phyloP scores from a whole-genome alignment of 495 filamentous ascomycete species.

The Penicillium paradoxum region DNA sequence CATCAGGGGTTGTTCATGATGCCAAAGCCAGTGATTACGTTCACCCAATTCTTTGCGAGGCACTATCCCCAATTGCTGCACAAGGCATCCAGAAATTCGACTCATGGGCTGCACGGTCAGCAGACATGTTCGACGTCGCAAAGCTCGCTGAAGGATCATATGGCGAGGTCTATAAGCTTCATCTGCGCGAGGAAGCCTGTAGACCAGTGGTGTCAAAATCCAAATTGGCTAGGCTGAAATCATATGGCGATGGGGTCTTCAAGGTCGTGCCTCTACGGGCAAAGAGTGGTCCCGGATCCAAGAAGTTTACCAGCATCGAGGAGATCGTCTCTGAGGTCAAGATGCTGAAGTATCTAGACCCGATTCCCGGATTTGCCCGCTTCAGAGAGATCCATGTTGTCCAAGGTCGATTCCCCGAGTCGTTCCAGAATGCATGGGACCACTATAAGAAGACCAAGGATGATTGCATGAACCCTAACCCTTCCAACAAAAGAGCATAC shows the following conservation, averaged over 20 bases:
- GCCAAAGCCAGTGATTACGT: slow-evolving; percentile 36
- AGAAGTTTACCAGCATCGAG: slow-evolving; percentile 44
- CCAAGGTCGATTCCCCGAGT: slow-evolving; percentile 58
- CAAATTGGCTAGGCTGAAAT: slow-evolving; percentile 32
- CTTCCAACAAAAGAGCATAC: slow-evolving; percentile 53
- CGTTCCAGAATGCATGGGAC: slow-evolving; percentile 64
- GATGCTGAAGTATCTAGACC: slow-evolving; percentile 70
- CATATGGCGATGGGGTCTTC: slow-evolving; percentile 44
- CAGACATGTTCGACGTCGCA: slow-evolving; percentile 38
- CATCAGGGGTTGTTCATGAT: slow-evolving; percentile 37
- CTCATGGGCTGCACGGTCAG: slow-evolving; percentile 40
- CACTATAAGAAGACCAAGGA: slow-evolving; percentile 54
- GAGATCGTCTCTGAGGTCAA: slow-evolving; percentile 63
- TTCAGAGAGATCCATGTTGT: slow-evolving; percentile 76
- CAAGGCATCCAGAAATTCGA: slow-evolving; percentile 39
- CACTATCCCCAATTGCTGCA: slow-evolving; percentile 32
- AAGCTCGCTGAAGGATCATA: slow-evolving; percentile 51
- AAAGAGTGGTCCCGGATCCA: slow-evolving; percentile 40
- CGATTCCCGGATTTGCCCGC: slow-evolving; percentile 86
- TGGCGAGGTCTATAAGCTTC: slow-evolving; percentile 48
- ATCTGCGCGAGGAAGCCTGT: slow-evolving; percentile 33
- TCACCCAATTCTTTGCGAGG: slow-evolving; percentile 36
- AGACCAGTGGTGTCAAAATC: slow-evolving; percentile 40
- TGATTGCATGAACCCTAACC: slow-evolving; percentile 61
- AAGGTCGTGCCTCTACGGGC: slow-evolving; percentile 49